A percentile compares a stretch with the other conserved stretches of the same genome.
Conservation (phyloP, 1,139 yeast species). For the Pneumocystis carinii region DNA sequence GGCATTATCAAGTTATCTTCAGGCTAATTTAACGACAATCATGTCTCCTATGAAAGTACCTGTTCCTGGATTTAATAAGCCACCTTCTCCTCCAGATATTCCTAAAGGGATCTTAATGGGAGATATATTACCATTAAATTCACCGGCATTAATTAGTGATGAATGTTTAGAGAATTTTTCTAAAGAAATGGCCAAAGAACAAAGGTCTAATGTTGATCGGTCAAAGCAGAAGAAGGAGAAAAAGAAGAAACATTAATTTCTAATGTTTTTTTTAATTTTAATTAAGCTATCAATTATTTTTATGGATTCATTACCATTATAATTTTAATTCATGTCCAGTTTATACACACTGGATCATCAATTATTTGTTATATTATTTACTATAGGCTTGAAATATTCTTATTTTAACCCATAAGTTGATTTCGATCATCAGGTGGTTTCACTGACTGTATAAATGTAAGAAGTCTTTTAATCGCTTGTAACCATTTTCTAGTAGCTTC, state of each 20-base stretch:
- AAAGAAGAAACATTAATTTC: slow-evolving; percentile 13
- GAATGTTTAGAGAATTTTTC: slow-evolving; percentile 65
- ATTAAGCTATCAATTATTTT: slow-evolving; percentile 6
- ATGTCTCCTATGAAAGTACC: slow-evolving; percentile 48
- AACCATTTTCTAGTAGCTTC: slow-evolving; percentile 44
- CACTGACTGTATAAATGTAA: slow-evolving; percentile 5
- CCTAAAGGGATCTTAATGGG: slow-evolving; percentile 80
- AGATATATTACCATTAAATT: slow-evolving; percentile 70
- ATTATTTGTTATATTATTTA: slow-evolving; percentile 8
- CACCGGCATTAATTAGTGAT: slow-evolving; percentile 64
- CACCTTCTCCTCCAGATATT: slow-evolving; percentile 50
- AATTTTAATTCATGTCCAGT: slow-evolving; percentile 32
- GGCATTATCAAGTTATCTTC: slow-evolving; percentile 46
- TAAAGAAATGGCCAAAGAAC: slow-evolving; percentile 37
- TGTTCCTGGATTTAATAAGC: slow-evolving; percentile 41
- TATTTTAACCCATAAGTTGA: slow-evolving; percentile 3
- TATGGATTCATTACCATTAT: slow-evolving; percentile 19
- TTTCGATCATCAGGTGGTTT: neutral
- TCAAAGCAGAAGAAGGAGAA: neutral
- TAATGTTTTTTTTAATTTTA: slow-evolving; percentile 10
- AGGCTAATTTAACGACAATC: slow-evolving; percentile 55
- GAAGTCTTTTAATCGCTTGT: slow-evolving; percentile 7
- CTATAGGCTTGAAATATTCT: slow-evolving; percentile 11
- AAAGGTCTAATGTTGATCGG: slow-evolving; percentile 18
- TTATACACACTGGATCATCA: slow-evolving; percentile 5